phyloP scores from a whole-genome alignment of 2,329 filamentous ascomycete species.

The Erysiphe pulchra region DNA sequence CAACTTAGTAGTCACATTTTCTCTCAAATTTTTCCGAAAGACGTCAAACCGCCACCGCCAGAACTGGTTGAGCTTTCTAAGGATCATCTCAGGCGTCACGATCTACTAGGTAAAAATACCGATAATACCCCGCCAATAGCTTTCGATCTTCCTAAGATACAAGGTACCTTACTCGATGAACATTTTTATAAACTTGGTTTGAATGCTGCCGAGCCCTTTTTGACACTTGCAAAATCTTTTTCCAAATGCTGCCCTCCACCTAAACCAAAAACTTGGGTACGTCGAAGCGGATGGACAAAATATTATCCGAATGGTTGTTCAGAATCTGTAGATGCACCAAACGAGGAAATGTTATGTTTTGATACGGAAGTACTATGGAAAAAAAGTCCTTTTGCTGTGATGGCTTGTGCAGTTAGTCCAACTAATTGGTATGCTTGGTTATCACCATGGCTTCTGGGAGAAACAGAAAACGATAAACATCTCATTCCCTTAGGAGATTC shows the following conservation, averaged over 20 bases:
- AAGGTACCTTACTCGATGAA: slow-evolving; percentile 65
- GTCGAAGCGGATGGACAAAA: slow-evolving; percentile 76
- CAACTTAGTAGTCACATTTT: slow-evolving; percentile 71
- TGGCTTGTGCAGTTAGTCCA: slow-evolving; percentile 80
- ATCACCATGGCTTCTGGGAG: slow-evolving; percentile 77
- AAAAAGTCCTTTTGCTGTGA: slow-evolving; percentile 72
- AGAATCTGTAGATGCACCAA: slow-evolving; percentile 50
- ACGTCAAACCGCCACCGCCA: slow-evolving; percentile 28
- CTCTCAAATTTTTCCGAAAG: slow-evolving; percentile 50
- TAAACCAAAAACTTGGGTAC: slow-evolving; percentile 46
- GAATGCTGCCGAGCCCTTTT: slow-evolving; percentile 66
- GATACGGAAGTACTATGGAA: slow-evolving; percentile 97
- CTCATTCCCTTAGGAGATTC: slow-evolving; percentile 71
- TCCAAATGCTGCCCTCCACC: slow-evolving; percentile 31
- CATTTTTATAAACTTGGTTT: slow-evolving; percentile 77
- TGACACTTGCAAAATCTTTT: slow-evolving; percentile 51
- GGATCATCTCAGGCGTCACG: slow-evolving; percentile 64
- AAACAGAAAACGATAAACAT: slow-evolving; percentile 53
- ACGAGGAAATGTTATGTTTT: slow-evolving; percentile 67
- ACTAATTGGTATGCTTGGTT: slow-evolving; percentile 94
- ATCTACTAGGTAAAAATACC: slow-evolving; percentile 72
- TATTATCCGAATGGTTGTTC: slow-evolving; percentile 50
- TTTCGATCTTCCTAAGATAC: slow-evolving; percentile 61
- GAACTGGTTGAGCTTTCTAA: slow-evolving; percentile 57
- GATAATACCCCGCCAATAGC: slow-evolving; percentile 51